Conservation (phyloP, 768 basidiomycete genomes). For the Gymnopilus dilepis region DNA sequence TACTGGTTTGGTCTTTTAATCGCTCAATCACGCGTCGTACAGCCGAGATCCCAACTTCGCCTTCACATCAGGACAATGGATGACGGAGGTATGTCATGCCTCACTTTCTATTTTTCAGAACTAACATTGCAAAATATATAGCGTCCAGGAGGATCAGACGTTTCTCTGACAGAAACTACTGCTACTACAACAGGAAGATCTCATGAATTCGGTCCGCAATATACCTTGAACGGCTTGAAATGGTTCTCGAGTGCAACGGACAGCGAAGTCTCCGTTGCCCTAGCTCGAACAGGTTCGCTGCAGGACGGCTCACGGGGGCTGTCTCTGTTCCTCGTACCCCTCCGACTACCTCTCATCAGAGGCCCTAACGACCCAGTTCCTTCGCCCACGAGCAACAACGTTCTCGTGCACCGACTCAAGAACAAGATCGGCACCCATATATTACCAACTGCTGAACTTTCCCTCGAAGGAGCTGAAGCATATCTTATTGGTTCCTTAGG, state of each 20-base stretch:
- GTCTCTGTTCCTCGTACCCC: slow-evolving; percentile 77
- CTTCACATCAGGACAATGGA: slow-evolving; percentile 84
- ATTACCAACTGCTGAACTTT: slow-evolving; percentile 78
- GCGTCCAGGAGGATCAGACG: slow-evolving; percentile 78
- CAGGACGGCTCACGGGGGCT: slow-evolving; percentile 65
- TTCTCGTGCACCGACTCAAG: slow-evolving; percentile 75
- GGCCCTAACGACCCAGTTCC: slow-evolving; percentile 44
- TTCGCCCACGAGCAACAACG: slow-evolving; percentile 61
- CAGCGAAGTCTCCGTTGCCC: slow-evolving; percentile 69
- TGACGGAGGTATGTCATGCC: slow-evolving; percentile 64
- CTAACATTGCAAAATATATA: slow-evolving; percentile 39
- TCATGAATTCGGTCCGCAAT: slow-evolving; percentile 52
- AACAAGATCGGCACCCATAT: slow-evolving; percentile 78
- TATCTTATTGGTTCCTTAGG: slow-evolving; percentile 65
- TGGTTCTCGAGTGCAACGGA: slow-evolving; percentile 89
- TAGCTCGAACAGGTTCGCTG: slow-evolving; percentile 70
- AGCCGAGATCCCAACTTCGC: slow-evolving; percentile 67
- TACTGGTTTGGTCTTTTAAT: neutral
- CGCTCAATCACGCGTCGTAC: neutral
- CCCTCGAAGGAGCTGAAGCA: slow-evolving; percentile 59
- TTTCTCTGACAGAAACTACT: slow-evolving; percentile 73
- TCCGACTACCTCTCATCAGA: slow-evolving; percentile 59
- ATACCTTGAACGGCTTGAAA: slow-evolving; percentile 72
- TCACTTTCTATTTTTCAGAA: slow-evolving; percentile 36
- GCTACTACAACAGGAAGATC: slow-evolving; percentile 46